Percentiles rank a stretch among this genome's conserved stretches.
These are phyloP conservation scores for Pseudogymnoascus sp. DNA, from an alignment of 2,329 filamentous ascomycete species.

Conservation along the genomic window DNA sequence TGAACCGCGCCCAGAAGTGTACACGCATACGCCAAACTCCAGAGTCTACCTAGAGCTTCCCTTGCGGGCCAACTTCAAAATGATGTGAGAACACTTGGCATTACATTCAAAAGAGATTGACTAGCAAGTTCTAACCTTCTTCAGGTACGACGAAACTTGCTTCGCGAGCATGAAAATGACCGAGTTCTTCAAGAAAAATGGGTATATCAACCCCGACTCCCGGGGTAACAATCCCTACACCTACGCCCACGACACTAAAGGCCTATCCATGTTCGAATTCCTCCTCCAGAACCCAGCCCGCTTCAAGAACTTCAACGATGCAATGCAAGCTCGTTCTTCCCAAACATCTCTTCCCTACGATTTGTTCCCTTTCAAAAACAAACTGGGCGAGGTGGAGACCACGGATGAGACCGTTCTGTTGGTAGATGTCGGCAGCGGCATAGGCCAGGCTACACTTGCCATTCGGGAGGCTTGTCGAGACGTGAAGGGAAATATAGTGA, in stretches of 20 bases:
- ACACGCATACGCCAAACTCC: constrained; percentile 20
- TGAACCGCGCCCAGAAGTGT: constrained; percentile 17
- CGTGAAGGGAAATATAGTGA: constrained; percentile 16
- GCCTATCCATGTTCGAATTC: constrained; percentile 22
- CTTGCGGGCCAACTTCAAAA: constrained; percentile 16
- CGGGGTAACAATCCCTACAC: constrained; percentile 22
- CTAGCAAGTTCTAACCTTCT: background rate
- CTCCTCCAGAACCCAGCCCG: constrained; percentile 20
- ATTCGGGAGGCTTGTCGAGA: constrained; percentile 11
- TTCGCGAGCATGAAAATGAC: constrained; percentile 15
- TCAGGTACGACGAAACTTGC: constrained; percentile 20
- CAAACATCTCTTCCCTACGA: constrained; percentile 11
- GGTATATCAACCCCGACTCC: constrained; percentile 18
- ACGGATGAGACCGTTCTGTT: constrained; percentile 21
- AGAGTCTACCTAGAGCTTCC: constrained; percentile 16
- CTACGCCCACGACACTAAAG: constrained; percentile 20
- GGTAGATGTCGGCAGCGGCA: constrained; percentile 16
- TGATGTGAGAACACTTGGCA: constrained; percentile 12
- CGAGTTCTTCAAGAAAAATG: constrained; percentile 19
- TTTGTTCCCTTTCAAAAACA: constrained; percentile 21
- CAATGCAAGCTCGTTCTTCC: constrained; percentile 18
- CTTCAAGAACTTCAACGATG: constrained; percentile 24
- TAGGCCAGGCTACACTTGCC: constrained; percentile 11
- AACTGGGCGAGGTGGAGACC: constrained; percentile 15
- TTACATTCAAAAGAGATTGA: background rate